Evolutionary conservation across 2,329 filamentous ascomycete species (phyloP), one percentile per base, ranked within the genome.

Genomic region (Stagonosporopsis chrysanthemi): DNA sequence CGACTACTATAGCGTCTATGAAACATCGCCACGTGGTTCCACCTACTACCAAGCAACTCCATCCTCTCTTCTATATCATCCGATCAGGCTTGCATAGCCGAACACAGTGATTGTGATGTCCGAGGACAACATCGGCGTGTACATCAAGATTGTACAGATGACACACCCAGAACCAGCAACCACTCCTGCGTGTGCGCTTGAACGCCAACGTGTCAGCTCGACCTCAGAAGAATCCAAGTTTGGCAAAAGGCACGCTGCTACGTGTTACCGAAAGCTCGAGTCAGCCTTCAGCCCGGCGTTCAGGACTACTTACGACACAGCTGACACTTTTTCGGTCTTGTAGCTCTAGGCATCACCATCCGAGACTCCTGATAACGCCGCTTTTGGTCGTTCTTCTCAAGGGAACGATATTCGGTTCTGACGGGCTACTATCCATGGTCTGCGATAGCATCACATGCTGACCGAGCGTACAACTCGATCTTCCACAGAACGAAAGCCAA

Each of bases 1-100:
- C 35, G 17, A 33, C 23, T 33, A 45, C 19, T 46, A 50, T 42
- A 44, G 40, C 41, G 33, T 50, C 50, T 46, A 24, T 45, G 44
- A 46, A 39, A 53, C 45, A 38, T 35, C 45, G 56, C 56, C 56
- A 58, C 56, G 56, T 58, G 56, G 56, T 58, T 50, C 56, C 56
- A 58, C 56, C 56, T 50, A 49, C 33, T 33, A 38, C 35, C 48
- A 46, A 53, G 38, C 14, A 35, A 6, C 29, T 12, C 45, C 50
- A 46, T 50, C 45, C 31, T 41, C 33, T 44, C 22, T 36, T 7
- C n/a, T 24, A 42, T 22, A 24, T 22, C 47, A 31, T 51, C 42
- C 53, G 41, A 56, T 46, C 35, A 46, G 28, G 38, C 29, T 36
- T 47, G 29, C 45, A 36, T 36, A 17, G 28, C 36, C 42, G 36